Percentiles rank a stretch among this genome's conserved stretches.
Evolutionary conservation across 257 asterid genomes (phyloP).

Genomic region (Leonotis leonurus): DNA sequence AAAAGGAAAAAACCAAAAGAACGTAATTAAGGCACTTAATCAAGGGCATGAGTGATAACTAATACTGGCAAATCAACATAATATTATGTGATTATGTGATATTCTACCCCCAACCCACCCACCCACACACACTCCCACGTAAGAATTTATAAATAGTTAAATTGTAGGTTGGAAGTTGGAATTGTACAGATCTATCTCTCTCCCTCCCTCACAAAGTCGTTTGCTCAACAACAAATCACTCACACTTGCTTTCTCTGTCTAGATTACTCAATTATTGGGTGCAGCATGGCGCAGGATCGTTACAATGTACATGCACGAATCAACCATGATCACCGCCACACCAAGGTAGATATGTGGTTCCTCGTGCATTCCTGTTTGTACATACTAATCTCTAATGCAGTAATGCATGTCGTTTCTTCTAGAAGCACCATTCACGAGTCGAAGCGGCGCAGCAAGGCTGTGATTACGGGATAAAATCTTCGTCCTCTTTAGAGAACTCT

Average conservation of each 20-base stretch:
- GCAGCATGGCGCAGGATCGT: constrained; percentile 33
- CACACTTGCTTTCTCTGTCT: constrained; percentile 5
- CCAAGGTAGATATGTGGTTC: constrained; percentile 25
- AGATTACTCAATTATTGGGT: constrained; percentile 21
- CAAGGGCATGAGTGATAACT: constrained; percentile 14
- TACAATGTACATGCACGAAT: not conserved
- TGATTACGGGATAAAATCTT: constrained; percentile 21
- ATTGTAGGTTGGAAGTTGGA: constrained; percentile 66
- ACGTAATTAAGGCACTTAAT: constrained; percentile 7
- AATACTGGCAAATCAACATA: constrained; percentile 13
- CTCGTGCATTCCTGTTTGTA: constrained; percentile 17
- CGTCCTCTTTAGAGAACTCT: constrained; percentile 3
- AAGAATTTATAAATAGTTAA: constrained; percentile 38
- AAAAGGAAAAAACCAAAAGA: not conserved
- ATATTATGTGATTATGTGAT: constrained; percentile 18
- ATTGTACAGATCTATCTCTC: constrained; percentile 12
- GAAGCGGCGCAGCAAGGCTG: constrained; percentile 2
- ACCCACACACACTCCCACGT: not conserved
- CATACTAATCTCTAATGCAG: constrained; percentile 11
- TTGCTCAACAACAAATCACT: constrained; percentile 11
- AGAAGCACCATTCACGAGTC: constrained; percentile 20
- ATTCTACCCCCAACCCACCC: constrained; percentile 5
- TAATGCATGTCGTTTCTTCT: constrained; percentile 10
- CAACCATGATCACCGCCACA: not conserved
- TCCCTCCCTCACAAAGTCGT: too few species aligned